phyloP scores from a whole-genome alignment of 805 yeast genomes.

The Lipomyces orientalis region DNA sequence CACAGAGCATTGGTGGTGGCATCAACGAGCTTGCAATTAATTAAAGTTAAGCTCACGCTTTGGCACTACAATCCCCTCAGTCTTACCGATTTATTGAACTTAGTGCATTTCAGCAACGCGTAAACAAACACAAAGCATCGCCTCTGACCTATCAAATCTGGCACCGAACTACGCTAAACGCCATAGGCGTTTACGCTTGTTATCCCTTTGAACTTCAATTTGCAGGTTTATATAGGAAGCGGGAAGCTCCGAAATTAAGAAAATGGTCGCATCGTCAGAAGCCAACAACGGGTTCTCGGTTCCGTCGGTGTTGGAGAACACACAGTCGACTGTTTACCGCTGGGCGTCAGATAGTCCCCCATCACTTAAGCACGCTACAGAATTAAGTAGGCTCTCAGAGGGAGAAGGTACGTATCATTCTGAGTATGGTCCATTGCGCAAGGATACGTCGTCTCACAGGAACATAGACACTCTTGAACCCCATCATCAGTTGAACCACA shows the following conservation, averaged over 20 bases:
- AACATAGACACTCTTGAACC: background rate
- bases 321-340: conserved; percentile 29
- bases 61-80: background rate
- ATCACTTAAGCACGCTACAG: conserved; percentile 16
- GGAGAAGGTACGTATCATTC: background rate
- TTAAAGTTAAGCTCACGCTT: background rate
- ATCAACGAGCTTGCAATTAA: background rate
- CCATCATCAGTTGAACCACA: conserved; percentile 12
- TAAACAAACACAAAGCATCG: background rate
- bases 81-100: background rate
- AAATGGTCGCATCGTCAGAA: conserved; percentile 2
- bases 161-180: background rate
- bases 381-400: conserved; percentile 17
- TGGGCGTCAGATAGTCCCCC: conserved; percentile 32
- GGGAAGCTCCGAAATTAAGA: background rate
- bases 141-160: background rate
- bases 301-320: conserved; percentile 22
- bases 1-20: background rate
- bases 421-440: background rate
- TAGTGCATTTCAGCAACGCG: background rate
- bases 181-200: background rate
- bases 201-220: background rate
- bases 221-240: background rate
- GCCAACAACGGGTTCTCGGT: background rate
- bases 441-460: background rate